These are phyloP conservation scores for Jamesozyma piceae DNA, from an alignment of 805 yeast species.

Conservation along the genomic window DNA sequence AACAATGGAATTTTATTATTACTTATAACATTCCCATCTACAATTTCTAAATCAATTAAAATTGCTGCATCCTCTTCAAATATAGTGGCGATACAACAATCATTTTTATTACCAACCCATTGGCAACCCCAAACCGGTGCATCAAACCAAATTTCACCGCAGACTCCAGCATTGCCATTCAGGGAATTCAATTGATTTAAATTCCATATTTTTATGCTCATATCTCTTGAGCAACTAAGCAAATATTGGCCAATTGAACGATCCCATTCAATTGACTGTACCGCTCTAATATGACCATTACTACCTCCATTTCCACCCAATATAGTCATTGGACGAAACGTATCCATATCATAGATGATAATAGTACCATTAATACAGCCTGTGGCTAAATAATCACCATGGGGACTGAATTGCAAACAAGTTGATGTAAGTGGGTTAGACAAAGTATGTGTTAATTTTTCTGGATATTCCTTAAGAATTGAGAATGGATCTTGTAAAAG, in stretches of 20 bases:
- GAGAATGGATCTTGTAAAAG: conserved; percentile 83
- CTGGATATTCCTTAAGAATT: conserved; percentile 87
- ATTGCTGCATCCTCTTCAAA: conserved; percentile 49
- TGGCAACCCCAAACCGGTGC: conserved; percentile 60
- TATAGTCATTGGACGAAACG: conserved; percentile 31
- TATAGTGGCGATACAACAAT: conserved; percentile 44
- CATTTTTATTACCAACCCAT: conserved; percentile 13
- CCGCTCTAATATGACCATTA: conserved; percentile 65
- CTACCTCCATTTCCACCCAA: conserved; percentile 41
- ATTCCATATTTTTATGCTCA: conserved; percentile 80
- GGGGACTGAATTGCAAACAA: conserved; percentile 54
- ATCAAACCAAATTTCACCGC: conserved; percentile 42
- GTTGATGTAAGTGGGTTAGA: conserved; percentile 55
- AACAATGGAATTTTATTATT: background rate
- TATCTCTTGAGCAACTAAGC: conserved; percentile 68
- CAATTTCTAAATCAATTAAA: conserved; percentile 15
- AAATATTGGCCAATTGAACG: conserved; percentile 51
- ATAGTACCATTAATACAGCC: conserved; percentile 71
- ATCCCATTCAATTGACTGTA: conserved; percentile 65
- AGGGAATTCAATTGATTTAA: conserved; percentile 25
- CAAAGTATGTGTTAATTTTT: conserved; percentile 62
- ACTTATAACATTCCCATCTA: background rate
- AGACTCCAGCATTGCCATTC: conserved; percentile 23
- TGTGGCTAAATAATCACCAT: conserved; percentile 80
- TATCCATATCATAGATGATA: conserved; percentile 64